These are phyloP conservation scores for Corrigiola litoralis DNA, from an alignment of 179 eudicot species.

Conservation along the genomic window DNA sequence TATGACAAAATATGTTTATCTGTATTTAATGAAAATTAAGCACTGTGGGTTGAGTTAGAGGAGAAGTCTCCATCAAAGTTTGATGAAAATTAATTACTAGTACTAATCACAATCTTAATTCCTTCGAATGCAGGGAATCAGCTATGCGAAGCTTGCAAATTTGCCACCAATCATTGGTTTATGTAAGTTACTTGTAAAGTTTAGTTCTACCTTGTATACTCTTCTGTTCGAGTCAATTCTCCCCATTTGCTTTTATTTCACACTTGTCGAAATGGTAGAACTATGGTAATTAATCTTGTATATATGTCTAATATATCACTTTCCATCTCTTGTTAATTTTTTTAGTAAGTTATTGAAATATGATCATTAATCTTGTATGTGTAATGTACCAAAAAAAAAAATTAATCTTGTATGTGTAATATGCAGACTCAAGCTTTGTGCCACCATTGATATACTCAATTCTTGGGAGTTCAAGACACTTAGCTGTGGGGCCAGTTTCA, in stretches of 20 bases:
- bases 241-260: no score
- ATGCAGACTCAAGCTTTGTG: conserved; percentile 94
- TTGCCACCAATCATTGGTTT: conserved; percentile 92
- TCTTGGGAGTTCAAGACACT: conserved; percentile 85
- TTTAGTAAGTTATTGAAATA: not conserved
- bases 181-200: conserved; percentile 63
- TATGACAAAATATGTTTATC: not conserved
- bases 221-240: no score
- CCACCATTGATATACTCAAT: conserved; percentile 89
- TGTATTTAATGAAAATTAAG: not conserved
- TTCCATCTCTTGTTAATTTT: no score
- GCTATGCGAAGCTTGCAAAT: conserved; percentile 98
- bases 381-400: not conserved
- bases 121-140: conserved; percentile 65
- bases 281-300: no score
- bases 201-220: no score
- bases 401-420: not conserved
- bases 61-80: conserved; percentile 9
- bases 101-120: conserved; percentile 1
- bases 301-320: no score
- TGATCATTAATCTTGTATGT: not conserved
- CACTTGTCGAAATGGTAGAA: no score
- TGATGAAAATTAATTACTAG: not conserved
- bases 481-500: conserved; percentile 95
- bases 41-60: not conserved